Evolutionary conservation across 2,329 filamentous ascomycete species (phyloP).

Genomic region (Helminthosporium solani): DNA sequence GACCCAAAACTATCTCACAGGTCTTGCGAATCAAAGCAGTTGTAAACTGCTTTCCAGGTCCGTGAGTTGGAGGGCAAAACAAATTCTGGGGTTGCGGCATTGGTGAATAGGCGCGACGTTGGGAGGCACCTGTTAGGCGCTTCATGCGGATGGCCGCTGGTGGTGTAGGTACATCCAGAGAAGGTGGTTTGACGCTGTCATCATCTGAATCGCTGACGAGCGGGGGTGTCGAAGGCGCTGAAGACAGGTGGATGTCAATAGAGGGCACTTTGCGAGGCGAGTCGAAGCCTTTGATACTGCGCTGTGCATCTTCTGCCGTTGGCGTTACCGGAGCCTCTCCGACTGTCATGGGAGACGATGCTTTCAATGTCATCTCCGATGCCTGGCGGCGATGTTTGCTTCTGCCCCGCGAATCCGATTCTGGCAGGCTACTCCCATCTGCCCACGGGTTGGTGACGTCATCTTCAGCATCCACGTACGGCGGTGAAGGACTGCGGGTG

Average conservation of each 20-base stretch:
- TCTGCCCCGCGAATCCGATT: constrained; percentile 24
- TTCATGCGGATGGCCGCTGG: constrained; percentile 41
- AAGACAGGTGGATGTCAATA: constrained; percentile 25
- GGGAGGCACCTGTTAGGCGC: constrained; percentile 54
- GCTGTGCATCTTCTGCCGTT: constrained; percentile 13
- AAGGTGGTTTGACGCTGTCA: constrained; percentile 43
- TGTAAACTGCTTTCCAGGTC: constrained; percentile 38
- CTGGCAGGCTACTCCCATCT: constrained; percentile 7
- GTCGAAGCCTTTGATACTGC: background rate
- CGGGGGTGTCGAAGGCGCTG: constrained; percentile 48
- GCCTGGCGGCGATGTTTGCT: constrained; percentile 37
- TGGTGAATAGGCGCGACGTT: constrained; percentile 63
- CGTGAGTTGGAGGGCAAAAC: constrained; percentile 54
- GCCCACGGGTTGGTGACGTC: constrained; percentile 33
- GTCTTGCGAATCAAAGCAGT: constrained; percentile 74
- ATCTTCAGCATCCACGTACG: constrained; percentile 33
- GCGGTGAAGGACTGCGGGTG: constrained; percentile 30
- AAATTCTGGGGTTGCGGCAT: constrained; percentile 68
- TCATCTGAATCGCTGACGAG: constrained; percentile 47
- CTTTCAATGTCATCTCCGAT: constrained; percentile 40
- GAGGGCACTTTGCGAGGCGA: constrained; percentile 9
- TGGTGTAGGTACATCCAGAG: constrained; percentile 44
- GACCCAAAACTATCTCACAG: constrained; percentile 72
- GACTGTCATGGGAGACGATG: constrained; percentile 17
- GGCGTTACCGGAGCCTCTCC: constrained; percentile 24